phyloP scores from a whole-genome alignment of 306 rosid genomes.

The Prunus mongolica region DNA sequence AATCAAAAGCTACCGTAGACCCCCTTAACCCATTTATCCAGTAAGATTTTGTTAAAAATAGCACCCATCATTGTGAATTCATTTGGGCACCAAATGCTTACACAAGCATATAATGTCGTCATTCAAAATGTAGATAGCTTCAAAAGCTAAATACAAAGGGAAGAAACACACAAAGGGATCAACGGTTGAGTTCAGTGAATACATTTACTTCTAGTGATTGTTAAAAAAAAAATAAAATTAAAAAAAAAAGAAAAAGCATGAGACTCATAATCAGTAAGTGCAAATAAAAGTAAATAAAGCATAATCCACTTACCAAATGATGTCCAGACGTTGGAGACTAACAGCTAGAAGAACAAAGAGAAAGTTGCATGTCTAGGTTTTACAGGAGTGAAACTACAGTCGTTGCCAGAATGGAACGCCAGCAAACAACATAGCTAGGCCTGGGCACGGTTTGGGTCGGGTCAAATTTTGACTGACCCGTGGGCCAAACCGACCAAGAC shows the following conservation, averaged over 20 bases:
- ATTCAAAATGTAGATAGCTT: neutral
- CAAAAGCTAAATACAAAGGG: neutral
- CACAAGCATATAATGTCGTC: neutral
- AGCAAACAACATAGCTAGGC: neutral
- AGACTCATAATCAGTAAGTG: neutral
- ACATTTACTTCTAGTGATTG: neutral
- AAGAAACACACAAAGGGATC: no score
- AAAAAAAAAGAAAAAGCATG: neutral
- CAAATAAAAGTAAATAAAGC: neutral
- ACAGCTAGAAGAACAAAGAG: neutral
- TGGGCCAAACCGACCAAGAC: no score
- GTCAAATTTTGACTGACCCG: no score
- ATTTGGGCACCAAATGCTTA: no score
- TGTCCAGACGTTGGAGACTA: neutral
- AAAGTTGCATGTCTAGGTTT: neutral
- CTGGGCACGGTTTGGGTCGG: no score
- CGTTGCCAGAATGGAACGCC: neutral
- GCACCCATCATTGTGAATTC: no score
- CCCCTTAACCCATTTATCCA: neutral
- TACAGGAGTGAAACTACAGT: neutral
- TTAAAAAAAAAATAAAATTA: neutral
- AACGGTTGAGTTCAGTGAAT: no score
- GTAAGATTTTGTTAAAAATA: neutral
- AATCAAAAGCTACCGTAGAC: neutral
- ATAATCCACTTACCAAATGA: neutral